These are phyloP conservation scores for Mercurialis annua DNA, from an alignment of 345 rosid species.

Conservation along the genomic window DNA sequence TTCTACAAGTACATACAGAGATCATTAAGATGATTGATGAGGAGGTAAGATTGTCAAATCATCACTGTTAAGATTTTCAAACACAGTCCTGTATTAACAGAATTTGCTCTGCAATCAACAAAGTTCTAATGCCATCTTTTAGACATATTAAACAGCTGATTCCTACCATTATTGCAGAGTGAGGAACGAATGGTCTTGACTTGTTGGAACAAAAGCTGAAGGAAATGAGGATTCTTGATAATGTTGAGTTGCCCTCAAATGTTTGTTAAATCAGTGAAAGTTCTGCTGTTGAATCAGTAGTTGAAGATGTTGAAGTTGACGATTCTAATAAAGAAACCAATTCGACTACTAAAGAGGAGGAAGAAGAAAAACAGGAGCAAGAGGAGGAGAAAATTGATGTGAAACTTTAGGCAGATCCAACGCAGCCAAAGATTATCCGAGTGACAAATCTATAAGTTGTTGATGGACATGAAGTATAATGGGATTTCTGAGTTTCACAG, in stretches of 20 bases:
- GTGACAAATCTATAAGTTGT: slow-evolving; percentile 62
- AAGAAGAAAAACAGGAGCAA: no score
- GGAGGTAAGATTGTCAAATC: slow-evolving; percentile 28
- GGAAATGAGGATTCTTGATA: slow-evolving; percentile 47
- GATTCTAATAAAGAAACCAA: slow-evolving; percentile 21
- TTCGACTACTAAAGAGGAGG: slow-evolving; percentile 9
- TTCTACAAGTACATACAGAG: slow-evolving; percentile 53
- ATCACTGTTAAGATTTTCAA: not conserved
- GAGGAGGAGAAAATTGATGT: slow-evolving; percentile 16
- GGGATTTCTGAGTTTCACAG: slow-evolving; percentile 80
- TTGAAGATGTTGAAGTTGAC: slow-evolving; percentile 24
- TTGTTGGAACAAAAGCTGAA: slow-evolving; percentile 43
- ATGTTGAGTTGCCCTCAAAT: slow-evolving; percentile 42
- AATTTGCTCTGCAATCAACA: not conserved
- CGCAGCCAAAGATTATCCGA: slow-evolving; percentile 35
- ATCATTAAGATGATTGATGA: slow-evolving; percentile 45
- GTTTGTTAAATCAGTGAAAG: slow-evolving; percentile 22
- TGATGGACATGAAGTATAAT: slow-evolving; percentile 68
- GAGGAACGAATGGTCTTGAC: slow-evolving; percentile 35
- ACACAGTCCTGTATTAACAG: not conserved
- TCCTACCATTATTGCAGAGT: slow-evolving; percentile 36
- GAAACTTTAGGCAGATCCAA: slow-evolving; percentile 31
- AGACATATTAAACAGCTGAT: slow-evolving; percentile 28
- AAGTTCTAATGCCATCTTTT: not conserved
- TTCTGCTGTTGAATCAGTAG: slow-evolving; percentile 15